phyloP scores from a whole-genome alignment of 2,329 filamentous ascomycete genomes.

The Fusarium drepaniforme region DNA sequence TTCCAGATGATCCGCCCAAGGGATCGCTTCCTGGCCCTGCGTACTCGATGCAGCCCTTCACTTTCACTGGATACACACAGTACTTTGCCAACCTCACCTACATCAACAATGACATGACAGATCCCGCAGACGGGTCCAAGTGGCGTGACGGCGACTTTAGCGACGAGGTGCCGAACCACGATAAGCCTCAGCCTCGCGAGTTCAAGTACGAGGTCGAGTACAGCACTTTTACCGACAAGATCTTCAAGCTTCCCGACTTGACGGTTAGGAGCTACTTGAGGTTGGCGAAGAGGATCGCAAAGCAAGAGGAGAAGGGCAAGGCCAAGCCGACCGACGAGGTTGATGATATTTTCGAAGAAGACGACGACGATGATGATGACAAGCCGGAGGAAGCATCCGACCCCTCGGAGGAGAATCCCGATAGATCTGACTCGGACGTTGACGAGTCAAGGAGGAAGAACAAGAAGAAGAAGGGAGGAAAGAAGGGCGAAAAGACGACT shows the following conservation, averaged over 20 bases:
- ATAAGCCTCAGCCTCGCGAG: slow-evolving; percentile 68
- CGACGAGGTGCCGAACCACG: slow-evolving; percentile 64
- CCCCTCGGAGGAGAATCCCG: slow-evolving; percentile 28
- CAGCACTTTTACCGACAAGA: slow-evolving; percentile 80
- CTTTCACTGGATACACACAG: slow-evolving; percentile 84
- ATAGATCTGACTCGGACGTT: slow-evolving; percentile 32
- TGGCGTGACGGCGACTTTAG: slow-evolving; percentile 76
- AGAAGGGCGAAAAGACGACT: slow-evolving; percentile 61
- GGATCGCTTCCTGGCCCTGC: slow-evolving; percentile 85
- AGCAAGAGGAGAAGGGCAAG: slow-evolving; percentile 41
- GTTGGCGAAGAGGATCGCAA: slow-evolving; percentile 82
- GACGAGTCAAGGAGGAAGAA: slow-evolving; percentile 22
- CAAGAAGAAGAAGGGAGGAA: slow-evolving; percentile 36
- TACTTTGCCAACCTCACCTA: slow-evolving; percentile 95
- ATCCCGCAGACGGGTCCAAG: slow-evolving; percentile 51
- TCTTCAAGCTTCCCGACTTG: slow-evolving; percentile 83
- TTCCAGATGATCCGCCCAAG: slow-evolving; percentile 80
- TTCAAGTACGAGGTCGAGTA: slow-evolving; percentile 90
- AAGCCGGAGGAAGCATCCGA: slow-evolving; percentile 30
- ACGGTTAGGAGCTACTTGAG: slow-evolving; percentile 86
- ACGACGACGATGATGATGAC: slow-evolving; percentile 39
- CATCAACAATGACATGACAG: slow-evolving; percentile 79
- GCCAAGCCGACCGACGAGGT: slow-evolving; percentile 34
- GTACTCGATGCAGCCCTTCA: slow-evolving; percentile 87
- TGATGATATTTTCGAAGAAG: slow-evolving; percentile 42